These are phyloP conservation scores for Ceratobasidium papillatum DNA, from an alignment of 1,284 basidiomycete genomes.

Conservation along the genomic window DNA sequence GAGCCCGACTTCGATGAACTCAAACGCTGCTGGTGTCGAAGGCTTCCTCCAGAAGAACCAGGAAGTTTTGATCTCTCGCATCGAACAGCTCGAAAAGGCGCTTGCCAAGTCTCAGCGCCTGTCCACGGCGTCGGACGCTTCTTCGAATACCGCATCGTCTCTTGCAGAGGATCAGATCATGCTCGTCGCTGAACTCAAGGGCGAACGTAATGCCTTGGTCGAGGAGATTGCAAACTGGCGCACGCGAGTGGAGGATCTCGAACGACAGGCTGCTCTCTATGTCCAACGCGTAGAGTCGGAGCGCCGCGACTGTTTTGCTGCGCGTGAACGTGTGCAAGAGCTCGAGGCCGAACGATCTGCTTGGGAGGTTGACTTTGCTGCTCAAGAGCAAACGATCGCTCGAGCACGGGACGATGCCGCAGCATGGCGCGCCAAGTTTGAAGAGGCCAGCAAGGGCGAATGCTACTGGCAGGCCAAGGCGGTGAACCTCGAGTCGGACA, in stretches of 20 bases:
- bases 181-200: conserved; percentile 71
- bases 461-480: conserved; percentile 28
- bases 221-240: conserved; percentile 80
- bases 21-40: conserved; percentile 61
- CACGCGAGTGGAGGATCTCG: conserved; percentile 69
- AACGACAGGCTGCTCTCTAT: conserved; percentile 59
- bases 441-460: conserved; percentile 29
- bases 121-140: conserved; percentile 43
- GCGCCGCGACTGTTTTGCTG: conserved; percentile 77
- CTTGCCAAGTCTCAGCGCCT: conserved; percentile 52
- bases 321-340: conserved; percentile 58
- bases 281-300: conserved; percentile 72
- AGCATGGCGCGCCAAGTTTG: conserved; percentile 15
- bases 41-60: conserved; percentile 73
- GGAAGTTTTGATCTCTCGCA: conserved; percentile 77
- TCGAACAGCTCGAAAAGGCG: conserved; percentile 77
- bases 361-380: conserved; percentile 25
- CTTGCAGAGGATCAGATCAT: conserved; percentile 40
- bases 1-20: conserved; percentile 36
- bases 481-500: conserved; percentile 13
- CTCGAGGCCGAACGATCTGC: conserved; percentile 27
- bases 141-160: conserved; percentile 26
- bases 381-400: neutral
- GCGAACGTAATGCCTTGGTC: conserved; percentile 80
- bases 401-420: conserved; percentile 19